These are phyloP conservation scores for Colletotrichum sp. DNA, from an alignment of 2,329 filamentous ascomycete genomes.

Conservation along the genomic window DNA sequence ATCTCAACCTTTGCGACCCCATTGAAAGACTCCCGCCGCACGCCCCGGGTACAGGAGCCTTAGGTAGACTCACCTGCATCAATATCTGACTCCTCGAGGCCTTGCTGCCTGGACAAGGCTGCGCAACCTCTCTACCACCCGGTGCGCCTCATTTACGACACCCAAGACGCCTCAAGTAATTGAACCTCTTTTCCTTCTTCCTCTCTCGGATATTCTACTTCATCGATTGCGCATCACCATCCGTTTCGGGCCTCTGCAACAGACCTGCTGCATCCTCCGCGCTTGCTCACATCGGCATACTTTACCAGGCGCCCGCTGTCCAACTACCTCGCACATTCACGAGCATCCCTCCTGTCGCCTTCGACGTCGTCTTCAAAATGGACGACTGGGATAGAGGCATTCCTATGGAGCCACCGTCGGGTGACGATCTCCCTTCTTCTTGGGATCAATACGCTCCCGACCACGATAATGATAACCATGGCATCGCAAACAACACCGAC, in stretches of 20 bases:
- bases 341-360: not conserved
- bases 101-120: conserved; percentile 19
- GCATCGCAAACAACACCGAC: not conserved
- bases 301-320: not conserved
- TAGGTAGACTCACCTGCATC: not conserved
- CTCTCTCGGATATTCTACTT: not conserved
- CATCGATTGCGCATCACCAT: not conserved
- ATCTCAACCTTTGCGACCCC: not conserved
- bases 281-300: not conserved
- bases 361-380: not conserved
- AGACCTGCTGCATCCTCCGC: not conserved
- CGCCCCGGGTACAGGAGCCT: not conserved
- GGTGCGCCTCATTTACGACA: not conserved
- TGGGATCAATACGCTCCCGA: not conserved
- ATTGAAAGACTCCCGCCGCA: not conserved
- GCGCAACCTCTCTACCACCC: not conserved
- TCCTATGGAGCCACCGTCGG: not conserved
- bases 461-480: not conserved
- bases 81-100: conserved; percentile 4
- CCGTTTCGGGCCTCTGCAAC: not conserved
- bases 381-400: not conserved
- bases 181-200: not conserved
- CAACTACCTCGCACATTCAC: not conserved
- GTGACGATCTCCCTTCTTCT: not conserved
- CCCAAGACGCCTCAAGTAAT: not conserved